These are phyloP conservation scores for Hyaloscypha finlandica DNA, from an alignment of 495 filamentous ascomycete species.

Conservation along the genomic window DNA sequence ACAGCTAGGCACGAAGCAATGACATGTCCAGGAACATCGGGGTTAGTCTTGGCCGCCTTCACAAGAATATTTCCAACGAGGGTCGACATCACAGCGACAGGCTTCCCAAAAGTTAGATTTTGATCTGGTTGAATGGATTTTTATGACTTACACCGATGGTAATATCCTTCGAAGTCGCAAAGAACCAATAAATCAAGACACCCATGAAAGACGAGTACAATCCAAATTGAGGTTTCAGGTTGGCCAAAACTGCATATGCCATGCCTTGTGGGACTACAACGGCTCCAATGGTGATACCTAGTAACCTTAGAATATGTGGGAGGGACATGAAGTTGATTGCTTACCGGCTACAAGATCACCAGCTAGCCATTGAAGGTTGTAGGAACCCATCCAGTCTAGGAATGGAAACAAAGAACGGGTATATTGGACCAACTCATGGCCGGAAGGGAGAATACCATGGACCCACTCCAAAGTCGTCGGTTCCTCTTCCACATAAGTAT, in stretches of 20 bases:
- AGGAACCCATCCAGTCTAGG: slow-evolving; percentile 79
- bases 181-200: slow-evolving; percentile 96
- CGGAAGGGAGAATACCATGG: slow-evolving; percentile 57
- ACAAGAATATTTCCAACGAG: slow-evolving; percentile 79
- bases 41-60: slow-evolving; percentile 54
- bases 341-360: slow-evolving; percentile 90
- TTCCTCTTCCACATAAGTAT: slow-evolving; percentile 82
- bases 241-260: slow-evolving; percentile 90
- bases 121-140: background rate
- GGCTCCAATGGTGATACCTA: slow-evolving; percentile 89
- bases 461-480: slow-evolving; percentile 78
- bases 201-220: slow-evolving; percentile 99
- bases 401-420: slow-evolving; percentile 79
- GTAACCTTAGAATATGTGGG: slow-evolving; percentile 8
- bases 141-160: slow-evolving; percentile 83
- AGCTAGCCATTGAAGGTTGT: slow-evolving; percentile 85
- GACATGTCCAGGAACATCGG: slow-evolving; percentile 58
- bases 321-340: slow-evolving; percentile 27
- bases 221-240: slow-evolving; percentile 77
- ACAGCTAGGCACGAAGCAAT: slow-evolving; percentile 82
- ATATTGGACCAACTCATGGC: slow-evolving; percentile 57
- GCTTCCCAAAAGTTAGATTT: slow-evolving; percentile 49
- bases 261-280: slow-evolving; percentile 97
- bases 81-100: slow-evolving; percentile 94
- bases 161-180: slow-evolving; percentile 98